Conservation (phyloP, 2,329 filamentous ascomycete genomes). For the Microdochium nivale region DNA sequence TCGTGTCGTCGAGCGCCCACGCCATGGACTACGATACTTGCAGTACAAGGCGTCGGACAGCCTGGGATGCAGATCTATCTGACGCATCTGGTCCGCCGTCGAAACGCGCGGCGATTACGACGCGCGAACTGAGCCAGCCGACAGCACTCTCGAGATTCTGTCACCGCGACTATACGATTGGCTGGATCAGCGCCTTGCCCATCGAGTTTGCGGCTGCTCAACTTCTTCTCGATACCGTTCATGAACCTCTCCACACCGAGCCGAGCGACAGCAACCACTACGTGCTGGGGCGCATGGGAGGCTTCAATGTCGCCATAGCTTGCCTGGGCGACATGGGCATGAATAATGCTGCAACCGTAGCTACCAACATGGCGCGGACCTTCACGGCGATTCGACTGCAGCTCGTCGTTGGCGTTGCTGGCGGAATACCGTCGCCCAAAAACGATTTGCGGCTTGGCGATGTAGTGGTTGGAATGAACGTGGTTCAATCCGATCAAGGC, state of each 20-base stretch:
- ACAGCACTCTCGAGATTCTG: too few species aligned
- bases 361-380: background rate
- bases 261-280: slow-evolving; percentile 13
- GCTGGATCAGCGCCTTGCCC: slow-evolving; percentile 19
- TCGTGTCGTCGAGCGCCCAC: too few species aligned
- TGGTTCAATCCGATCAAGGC: slow-evolving; percentile 3
- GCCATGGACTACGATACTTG: too few species aligned
- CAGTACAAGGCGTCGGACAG: too few species aligned
- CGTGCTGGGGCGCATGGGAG: slow-evolving; percentile 16
- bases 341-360: background rate
- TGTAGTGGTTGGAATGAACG: slow-evolving; percentile 2
- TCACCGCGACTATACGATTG: slow-evolving; percentile 16
- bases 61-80: too few species aligned
- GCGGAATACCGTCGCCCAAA: background rate
- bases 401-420: background rate
- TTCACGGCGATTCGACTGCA: background rate
- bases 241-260: slow-evolving; percentile 8
- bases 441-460: slow-evolving; percentile 6
- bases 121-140: too few species aligned
- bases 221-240: slow-evolving; percentile 17
- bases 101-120: too few species aligned
- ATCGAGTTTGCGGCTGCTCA: slow-evolving; percentile 17
- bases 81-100: too few species aligned
- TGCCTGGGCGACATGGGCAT: background rate
- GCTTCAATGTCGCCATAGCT: slow-evolving; percentile 21